Conservation (phyloP, 2,329 filamentous ascomycete genomes). For the Alternaria consortialis region DNA sequence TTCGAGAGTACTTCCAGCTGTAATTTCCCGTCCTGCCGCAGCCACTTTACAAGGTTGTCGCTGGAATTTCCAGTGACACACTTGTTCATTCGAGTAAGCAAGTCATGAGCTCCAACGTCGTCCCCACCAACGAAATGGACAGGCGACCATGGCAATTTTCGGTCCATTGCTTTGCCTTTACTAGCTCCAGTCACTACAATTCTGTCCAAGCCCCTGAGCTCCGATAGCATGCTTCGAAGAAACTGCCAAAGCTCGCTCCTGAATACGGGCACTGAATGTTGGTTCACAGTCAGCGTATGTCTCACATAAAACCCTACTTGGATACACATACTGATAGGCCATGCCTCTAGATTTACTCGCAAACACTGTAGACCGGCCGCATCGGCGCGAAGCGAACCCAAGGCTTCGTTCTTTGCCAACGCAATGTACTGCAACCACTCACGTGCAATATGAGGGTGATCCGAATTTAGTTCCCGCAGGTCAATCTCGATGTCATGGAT, state of each 20-base stretch:
- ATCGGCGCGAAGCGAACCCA: conserved; percentile 38
- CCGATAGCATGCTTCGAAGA: conserved; percentile 39
- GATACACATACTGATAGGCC: conserved; percentile 32
- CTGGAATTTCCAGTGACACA: conserved; percentile 28
- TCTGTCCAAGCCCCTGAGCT: conserved; percentile 42
- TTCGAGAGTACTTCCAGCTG: conserved; percentile 44
- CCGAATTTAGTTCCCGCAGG: conserved; percentile 39
- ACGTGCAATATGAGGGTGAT: conserved; percentile 32
- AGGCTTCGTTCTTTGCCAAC: conserved; percentile 25
- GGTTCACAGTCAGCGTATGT: not conserved
- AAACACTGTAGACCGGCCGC: conserved; percentile 45
- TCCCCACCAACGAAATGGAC: conserved; percentile 50
- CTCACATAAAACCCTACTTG: not conserved
- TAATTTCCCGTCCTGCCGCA: conserved; percentile 35
- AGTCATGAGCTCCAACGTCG: conserved; percentile 45
- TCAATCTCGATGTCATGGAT: conserved; percentile 51
- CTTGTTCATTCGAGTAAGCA: conserved; percentile 46
- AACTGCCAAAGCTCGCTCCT: conserved; percentile 45
- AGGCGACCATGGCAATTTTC: conserved; percentile 47
- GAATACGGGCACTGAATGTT: conserved; percentile 31
- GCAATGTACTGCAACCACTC: conserved; percentile 52
- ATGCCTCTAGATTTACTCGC: conserved; percentile 48
- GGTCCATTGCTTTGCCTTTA: conserved; percentile 43
- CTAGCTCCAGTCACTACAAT: conserved; percentile 46
- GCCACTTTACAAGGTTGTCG: conserved; percentile 45